A percentile compares a stretch with the other conserved stretches of the same genome.
These are phyloP conservation scores for Ogataea nitratoaversa DNA, from an alignment of 805 yeast genomes.

Conservation along the genomic window DNA sequence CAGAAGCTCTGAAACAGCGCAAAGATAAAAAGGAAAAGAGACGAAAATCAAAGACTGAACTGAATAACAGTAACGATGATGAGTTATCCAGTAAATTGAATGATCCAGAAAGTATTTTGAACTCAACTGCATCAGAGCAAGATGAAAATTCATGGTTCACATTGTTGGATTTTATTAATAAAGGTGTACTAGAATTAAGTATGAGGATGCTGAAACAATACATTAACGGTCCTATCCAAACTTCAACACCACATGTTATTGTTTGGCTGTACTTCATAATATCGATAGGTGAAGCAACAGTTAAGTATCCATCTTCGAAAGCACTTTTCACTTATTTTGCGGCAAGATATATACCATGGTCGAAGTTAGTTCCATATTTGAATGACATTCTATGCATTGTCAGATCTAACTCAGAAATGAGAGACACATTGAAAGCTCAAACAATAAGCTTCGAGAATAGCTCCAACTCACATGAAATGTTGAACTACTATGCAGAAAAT, in stretches of 20 bases:
- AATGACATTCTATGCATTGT: conserved; percentile 48
- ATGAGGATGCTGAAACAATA: conserved; percentile 64
- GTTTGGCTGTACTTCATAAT: conserved; percentile 74
- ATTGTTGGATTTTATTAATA: conserved; percentile 51
- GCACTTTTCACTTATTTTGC: conserved; percentile 48
- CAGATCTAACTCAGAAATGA: conserved; percentile 22
- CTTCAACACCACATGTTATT: conserved; percentile 67
- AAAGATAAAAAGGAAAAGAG: conserved; percentile 69
- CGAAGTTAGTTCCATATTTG: conserved; percentile 55
- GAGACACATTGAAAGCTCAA: conserved; percentile 12
- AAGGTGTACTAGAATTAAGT: conserved; percentile 64
- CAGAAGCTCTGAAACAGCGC: conserved; percentile 67
- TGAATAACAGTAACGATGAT: conserved; percentile 8
- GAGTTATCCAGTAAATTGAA: conserved; percentile 4
- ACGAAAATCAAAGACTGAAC: conserved; percentile 34
- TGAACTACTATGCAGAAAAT: conserved; percentile 50
- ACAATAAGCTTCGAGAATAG: conserved; percentile 5
- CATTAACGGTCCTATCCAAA: conserved; percentile 64
- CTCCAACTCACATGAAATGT: conserved; percentile 29
- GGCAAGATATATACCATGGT: conserved; percentile 64
- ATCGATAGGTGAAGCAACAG: conserved; percentile 55
- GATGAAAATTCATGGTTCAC: conserved; percentile 49
- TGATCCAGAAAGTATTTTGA: conserved; percentile 21
- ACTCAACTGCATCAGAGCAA: conserved; percentile 28
- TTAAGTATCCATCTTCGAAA: conserved; percentile 40